These are phyloP conservation scores for Dendrobium officinale DNA, from an alignment of 106 monocot species.

Conservation along the genomic window DNA sequence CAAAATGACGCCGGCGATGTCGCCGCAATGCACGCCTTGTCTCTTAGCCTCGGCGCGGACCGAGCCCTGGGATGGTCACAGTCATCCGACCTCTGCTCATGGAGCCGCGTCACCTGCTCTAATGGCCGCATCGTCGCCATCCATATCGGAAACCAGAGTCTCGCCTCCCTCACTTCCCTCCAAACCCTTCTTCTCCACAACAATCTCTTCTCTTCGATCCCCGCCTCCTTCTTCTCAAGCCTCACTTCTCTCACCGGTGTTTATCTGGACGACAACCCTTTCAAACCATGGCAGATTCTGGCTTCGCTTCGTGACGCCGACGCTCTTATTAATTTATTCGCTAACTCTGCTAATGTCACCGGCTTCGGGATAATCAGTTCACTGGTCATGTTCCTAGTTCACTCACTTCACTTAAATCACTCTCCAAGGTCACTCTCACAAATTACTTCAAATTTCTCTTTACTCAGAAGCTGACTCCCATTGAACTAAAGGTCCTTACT, in stretches of 20 bases:
- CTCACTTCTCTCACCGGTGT: slow-evolving; percentile 29
- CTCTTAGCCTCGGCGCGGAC: slow-evolving; percentile 17
- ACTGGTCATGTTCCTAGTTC: slow-evolving; percentile 40
- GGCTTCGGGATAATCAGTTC: slow-evolving; percentile 51
- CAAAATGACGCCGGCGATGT: slow-evolving; percentile 22
- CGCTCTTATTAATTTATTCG: slow-evolving; percentile 49
- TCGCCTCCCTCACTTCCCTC: slow-evolving; percentile 29
- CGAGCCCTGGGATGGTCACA: slow-evolving; percentile 5
- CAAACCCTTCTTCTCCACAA: slow-evolving; percentile 46
- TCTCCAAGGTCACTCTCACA: slow-evolving; percentile 22
- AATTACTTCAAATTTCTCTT: slow-evolving; percentile 62
- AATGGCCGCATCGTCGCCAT: slow-evolving; percentile 37
- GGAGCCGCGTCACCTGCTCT: slow-evolving; percentile 39
- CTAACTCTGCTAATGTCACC: slow-evolving; percentile 41
- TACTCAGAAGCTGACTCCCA: slow-evolving; percentile 52
- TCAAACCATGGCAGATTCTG: slow-evolving; percentile 41
- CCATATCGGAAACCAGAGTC: slow-evolving; percentile 39
- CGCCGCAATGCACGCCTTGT: slow-evolving; percentile 33
- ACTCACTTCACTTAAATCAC: slow-evolving; percentile 14
- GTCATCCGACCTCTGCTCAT: slow-evolving; percentile 36
- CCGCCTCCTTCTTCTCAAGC: slow-evolving; percentile 39
- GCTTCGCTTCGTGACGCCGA: slow-evolving; percentile 16
- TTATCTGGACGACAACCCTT: slow-evolving; percentile 54
- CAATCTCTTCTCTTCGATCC: slow-evolving; percentile 49
- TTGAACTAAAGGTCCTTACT: slow-evolving; percentile 58